phyloP scores from a whole-genome alignment of 768 basidiomycete species.

The Lepiota venenata region DNA sequence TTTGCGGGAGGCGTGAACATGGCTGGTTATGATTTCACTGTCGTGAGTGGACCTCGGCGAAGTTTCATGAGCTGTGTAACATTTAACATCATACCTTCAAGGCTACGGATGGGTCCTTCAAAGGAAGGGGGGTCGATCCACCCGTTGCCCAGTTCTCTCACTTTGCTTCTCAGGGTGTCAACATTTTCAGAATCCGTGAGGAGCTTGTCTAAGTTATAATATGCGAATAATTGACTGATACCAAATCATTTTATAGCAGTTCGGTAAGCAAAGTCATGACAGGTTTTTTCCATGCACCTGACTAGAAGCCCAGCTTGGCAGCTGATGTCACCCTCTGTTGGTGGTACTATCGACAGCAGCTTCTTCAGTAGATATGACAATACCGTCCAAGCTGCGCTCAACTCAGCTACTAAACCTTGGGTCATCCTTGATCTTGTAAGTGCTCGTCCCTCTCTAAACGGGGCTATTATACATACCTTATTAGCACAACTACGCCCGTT shows the following conservation, averaged over 20 bases:
- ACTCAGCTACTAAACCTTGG: slow-evolving; percentile 35
- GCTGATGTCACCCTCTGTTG: slow-evolving; percentile 45
- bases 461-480: background rate
- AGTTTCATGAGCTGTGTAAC: background rate
- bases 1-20: slow-evolving; percentile 48
- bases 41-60: slow-evolving; percentile 23
- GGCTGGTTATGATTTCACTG: slow-evolving; percentile 44
- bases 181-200: slow-evolving; percentile 39
- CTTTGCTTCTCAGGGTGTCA: slow-evolving; percentile 45
- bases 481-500: slow-evolving; percentile 58
- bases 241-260: background rate
- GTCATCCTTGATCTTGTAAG: slow-evolving; percentile 50
- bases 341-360: slow-evolving; percentile 40
- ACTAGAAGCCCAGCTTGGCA: slow-evolving; percentile 40
- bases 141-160: slow-evolving; percentile 44
- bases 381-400: slow-evolving; percentile 45
- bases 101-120: slow-evolving; percentile 45
- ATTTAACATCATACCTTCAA: slow-evolving; percentile 10
- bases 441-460: background rate
- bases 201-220: too few relatives aligned
- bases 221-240: background rate
- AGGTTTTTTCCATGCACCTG: background rate
- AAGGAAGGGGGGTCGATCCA: slow-evolving; percentile 30
- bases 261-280: background rate
- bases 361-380: slow-evolving; percentile 45